Evolutionary conservation across 495 filamentous ascomycete genomes (phyloP).

Genomic region (Daldinia caldariorum): DNA sequence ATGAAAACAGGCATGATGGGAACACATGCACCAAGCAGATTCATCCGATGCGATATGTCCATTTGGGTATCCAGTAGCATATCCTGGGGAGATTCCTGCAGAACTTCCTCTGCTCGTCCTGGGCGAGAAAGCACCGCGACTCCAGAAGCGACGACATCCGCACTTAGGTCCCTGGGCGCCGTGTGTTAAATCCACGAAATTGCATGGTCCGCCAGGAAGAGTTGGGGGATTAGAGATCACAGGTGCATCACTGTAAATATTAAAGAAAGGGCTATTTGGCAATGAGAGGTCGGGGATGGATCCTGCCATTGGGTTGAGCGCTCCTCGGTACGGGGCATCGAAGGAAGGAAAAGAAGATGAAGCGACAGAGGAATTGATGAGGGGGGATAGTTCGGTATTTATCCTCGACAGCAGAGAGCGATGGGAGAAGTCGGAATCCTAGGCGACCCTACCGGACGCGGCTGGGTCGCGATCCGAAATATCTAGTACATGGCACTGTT

Average conservation of each 20-base stretch:
- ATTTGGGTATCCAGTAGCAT: constrained; percentile 39
- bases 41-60: constrained; percentile 45
- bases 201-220: constrained; percentile 68
- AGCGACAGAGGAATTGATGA: constrained; percentile 28
- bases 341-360: constrained; percentile 29
- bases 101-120: constrained; percentile 39
- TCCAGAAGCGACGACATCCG: constrained; percentile 75
- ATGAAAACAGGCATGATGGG: constrained; percentile 78
- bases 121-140: constrained; percentile 48
- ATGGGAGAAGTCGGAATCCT: constrained; percentile 37
- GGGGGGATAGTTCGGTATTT: constrained; percentile 43
- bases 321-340: constrained; percentile 45
- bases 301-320: constrained; percentile 60
- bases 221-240: constrained; percentile 42
- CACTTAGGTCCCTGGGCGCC: constrained; percentile 60
- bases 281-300: constrained; percentile 53
- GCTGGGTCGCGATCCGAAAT: constrained; percentile 55
- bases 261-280: constrained; percentile 57
- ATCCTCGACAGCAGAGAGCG: constrained; percentile 25
- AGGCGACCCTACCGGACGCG: constrained; percentile 45
- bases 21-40: constrained; percentile 71
- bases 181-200: constrained; percentile 65
- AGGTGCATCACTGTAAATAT: constrained; percentile 59
- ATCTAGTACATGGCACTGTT: constrained; percentile 59
- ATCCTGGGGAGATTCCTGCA: constrained; percentile 43